These are phyloP conservation scores for Trametopsis cervina DNA, from an alignment of 768 basidiomycete genomes.

Conservation along the genomic window DNA sequence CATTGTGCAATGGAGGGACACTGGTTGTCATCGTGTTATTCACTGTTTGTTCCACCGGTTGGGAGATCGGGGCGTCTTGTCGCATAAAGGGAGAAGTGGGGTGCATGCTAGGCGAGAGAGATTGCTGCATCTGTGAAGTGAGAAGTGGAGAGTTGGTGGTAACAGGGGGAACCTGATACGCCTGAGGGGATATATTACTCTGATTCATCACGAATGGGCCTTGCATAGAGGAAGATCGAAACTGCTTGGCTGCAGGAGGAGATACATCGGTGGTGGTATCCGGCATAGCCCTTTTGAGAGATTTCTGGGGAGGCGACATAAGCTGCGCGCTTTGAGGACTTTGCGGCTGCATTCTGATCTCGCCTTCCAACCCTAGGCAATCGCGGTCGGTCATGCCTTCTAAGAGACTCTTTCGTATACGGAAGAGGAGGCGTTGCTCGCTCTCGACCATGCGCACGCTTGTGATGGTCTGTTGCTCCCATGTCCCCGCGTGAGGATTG, in stretches of 20 bases:
- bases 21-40: constrained; percentile 5
- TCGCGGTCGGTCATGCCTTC: constrained; percentile 51
- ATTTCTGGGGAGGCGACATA: constrained; percentile 2
- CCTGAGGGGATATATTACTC: not conserved
- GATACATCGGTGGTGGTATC: constrained; percentile 2
- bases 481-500: constrained; percentile 44
- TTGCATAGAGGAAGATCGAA: not conserved
- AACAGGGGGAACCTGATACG: not conserved
- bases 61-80: constrained; percentile 1
- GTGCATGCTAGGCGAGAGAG: not conserved
- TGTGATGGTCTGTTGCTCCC: constrained; percentile 61
- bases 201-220: not conserved
- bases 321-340: constrained; percentile 11
- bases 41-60: not conserved
- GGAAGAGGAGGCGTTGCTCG: constrained; percentile 58
- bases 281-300: constrained; percentile 11
- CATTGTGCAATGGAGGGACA: constrained; percentile 6
- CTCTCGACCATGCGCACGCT: constrained; percentile 52
- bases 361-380: constrained; percentile 49
- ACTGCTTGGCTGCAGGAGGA: not conserved
- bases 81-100: not conserved
- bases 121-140: not conserved
- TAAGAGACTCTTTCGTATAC: constrained; percentile 50
- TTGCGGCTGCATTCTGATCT: constrained; percentile 41
- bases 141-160: not conserved